A percentile compares a stretch with the other conserved stretches of the same genome.
phyloP scores from a whole-genome alignment of 306 rosid genomes.

The Abrus pulchellus region DNA sequence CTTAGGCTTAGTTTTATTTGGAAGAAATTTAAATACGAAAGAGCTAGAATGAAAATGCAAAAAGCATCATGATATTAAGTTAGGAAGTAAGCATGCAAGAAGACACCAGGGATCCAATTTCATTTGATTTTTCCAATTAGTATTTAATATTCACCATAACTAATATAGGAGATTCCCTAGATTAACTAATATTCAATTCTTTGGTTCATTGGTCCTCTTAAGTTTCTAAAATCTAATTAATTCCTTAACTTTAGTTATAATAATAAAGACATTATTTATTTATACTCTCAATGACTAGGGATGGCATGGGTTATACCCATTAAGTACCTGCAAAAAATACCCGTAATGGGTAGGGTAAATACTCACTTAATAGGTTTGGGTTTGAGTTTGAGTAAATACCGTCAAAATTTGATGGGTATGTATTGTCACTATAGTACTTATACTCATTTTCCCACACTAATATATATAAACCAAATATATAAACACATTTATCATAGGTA shows the following conservation, averaged over 20 bases:
- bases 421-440: too few relatives aligned
- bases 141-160: constrained; percentile 12
- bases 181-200: constrained; percentile 17
- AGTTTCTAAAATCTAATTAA: constrained; percentile 31
- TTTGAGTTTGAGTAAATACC: too few relatives aligned
- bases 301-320: too few relatives aligned
- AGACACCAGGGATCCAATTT: neutral
- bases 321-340: too few relatives aligned
- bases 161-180: constrained; percentile 32
- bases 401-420: too few relatives aligned
- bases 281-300: neutral
- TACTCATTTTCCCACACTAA: too few relatives aligned
- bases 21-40: constrained; percentile 4
- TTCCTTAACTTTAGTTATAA: constrained; percentile 9
- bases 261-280: constrained; percentile 3
- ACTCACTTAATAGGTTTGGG: too few relatives aligned
- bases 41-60: constrained; percentile 22
- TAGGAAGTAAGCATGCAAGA: constrained; percentile 15
- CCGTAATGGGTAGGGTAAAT: too few relatives aligned
- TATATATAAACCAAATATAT: too few relatives aligned
- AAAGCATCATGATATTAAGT: neutral
- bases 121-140: neutral
- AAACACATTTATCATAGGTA: too few relatives aligned
- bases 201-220: neutral
- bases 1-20: constrained; percentile 2